Evolutionary conservation across 345 rosid species (phyloP), one percentile per base, ranked within the genome.

Genomic region (Bruguiera parviflora): DNA sequence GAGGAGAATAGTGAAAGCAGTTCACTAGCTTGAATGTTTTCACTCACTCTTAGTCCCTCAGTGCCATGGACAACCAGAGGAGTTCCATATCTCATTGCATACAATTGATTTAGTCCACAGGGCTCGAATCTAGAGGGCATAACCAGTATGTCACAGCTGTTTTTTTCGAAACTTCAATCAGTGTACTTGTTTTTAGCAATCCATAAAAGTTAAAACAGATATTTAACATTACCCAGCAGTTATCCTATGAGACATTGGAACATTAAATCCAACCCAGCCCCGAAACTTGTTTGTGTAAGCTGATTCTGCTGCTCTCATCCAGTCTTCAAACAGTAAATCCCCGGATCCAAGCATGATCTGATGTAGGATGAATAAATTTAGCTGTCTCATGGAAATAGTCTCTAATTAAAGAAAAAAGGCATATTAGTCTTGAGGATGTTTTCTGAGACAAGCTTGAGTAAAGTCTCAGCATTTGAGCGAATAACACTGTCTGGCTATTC

Each of bases 81-180:
- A 22, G 98, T 87, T 70, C 88, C 97, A n/a, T 94, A 94, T 91
- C 90, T 88, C 98, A 94, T 91, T 53, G 98, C 98, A 35, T 89
- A 94, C 77, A 94, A 74, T 64, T 94, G 98, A 84, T 94, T 94
- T 76, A 94, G 82, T 21, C 97, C 98, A 29, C 98, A 94, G 0
- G 98, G 98, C 70, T 94, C 98, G 27, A 91, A 94, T 82, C 98
- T 87, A 72, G 98, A 94, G 25, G 98, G 97, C 98, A 94, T 94
- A 78, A 94, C 78, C 66, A 94, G 80, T 82, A 94, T 91, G 85
- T 94, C 98, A 72, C 96, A 90, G 9, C 98, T 94, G 90, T 77
- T 82, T 70, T 75, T 65, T 52, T 74, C 65, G 10, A 65, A 69
- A 16, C 53, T 67, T 43, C 53, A 7, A 51, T 69, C 6, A 74